Evolutionary conservation across 2,329 filamentous ascomycete species (phyloP), one percentile per base, ranked within the genome.

Genomic region (Verticillium isaacii): DNA sequence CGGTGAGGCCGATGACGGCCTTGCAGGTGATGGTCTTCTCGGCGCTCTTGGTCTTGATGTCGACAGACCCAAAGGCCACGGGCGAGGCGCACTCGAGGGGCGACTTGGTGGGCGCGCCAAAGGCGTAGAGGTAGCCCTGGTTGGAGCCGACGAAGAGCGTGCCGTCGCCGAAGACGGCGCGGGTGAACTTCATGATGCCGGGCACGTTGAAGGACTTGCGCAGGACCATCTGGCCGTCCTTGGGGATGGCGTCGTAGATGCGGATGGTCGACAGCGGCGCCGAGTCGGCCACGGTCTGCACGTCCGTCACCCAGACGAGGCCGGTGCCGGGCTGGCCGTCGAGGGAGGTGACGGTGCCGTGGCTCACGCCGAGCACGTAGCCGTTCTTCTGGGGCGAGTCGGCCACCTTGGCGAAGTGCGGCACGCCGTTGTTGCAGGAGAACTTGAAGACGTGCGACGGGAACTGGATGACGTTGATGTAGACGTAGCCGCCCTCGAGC

Each of bases 361-460:
- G 83, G 32, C 82, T 79, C 37, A 84, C 81, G 29, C 84, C 84
- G 0, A 86, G 77, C 56, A 81, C 75, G 61, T 80, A 80, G 0
- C 82, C 81, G 58, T 84, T 84, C 41, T 70, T 75, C 19, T 80
- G 76, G 0, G 78, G 75, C 3, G 77, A 80, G 62, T 82, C 77
- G 6, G 80, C 80, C 1, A 84, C 78, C 65, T 82, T 80, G 23
- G 81, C 78, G 57, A 86, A 85, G 6, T 76, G 75, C 0, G 83
- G 80, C 15, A 80, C 75, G 6, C 82, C 82, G n/a, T 73, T 71
- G 63, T 77, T 73, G 68, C 82, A 85, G 3, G 79, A 78, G 67
- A 86, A 86, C 65, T 85, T 82, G 75, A 85, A 86, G 15, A 84
- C 81, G 59, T 82, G 78, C 0, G 82, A 82, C n/a, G 78, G 76